These are phyloP conservation scores for Beauveria caledonica DNA, from an alignment of 2,329 filamentous ascomycete species.

Conservation along the genomic window DNA sequence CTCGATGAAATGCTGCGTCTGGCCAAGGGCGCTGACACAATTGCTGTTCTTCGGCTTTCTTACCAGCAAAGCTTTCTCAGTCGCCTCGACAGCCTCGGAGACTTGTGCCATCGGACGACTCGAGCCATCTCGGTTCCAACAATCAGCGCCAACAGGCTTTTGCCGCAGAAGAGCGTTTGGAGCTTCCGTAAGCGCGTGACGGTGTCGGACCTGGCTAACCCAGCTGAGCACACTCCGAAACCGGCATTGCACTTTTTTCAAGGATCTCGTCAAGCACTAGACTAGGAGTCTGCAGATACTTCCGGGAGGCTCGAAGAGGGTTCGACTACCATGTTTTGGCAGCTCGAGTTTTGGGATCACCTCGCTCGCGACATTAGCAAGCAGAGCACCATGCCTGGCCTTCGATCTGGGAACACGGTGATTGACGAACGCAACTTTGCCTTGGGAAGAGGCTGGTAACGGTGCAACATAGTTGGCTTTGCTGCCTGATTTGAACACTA, in stretches of 20 bases:
- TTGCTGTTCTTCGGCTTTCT: background rate
- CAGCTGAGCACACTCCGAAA: conserved; percentile 19
- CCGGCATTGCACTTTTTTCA: conserved; percentile 15
- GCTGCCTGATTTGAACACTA: conserved; percentile 5
- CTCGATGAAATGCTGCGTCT: background rate
- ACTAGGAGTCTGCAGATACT: background rate
- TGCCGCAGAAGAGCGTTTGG: conserved; percentile 42
- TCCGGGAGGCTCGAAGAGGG: background rate
- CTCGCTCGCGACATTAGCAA: conserved; percentile 30
- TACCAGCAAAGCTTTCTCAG: conserved; percentile 39
- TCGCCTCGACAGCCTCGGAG: conserved; percentile 39
- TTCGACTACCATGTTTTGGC: conserved; percentile 20
- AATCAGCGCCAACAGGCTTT: conserved; percentile 45
- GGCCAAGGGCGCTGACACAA: background rate
- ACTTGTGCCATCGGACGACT: conserved; percentile 39
- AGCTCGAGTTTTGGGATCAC: conserved; percentile 28
- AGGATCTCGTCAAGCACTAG: background rate
- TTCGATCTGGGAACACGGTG: conserved; percentile 31
- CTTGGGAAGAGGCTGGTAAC: conserved; percentile 11
- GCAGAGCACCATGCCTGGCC: conserved; percentile 25
- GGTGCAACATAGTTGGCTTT: background rate
- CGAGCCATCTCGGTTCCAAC: conserved; percentile 44
- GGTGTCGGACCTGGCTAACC: conserved; percentile 16
- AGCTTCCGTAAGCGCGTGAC: conserved; percentile 34
- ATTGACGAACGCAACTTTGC: conserved; percentile 31